A percentile compares a stretch with the other conserved stretches of the same genome.
Evolutionary conservation across 768 basidiomycete species (phyloP).

Genomic region (Crepidotus variabilis): DNA sequence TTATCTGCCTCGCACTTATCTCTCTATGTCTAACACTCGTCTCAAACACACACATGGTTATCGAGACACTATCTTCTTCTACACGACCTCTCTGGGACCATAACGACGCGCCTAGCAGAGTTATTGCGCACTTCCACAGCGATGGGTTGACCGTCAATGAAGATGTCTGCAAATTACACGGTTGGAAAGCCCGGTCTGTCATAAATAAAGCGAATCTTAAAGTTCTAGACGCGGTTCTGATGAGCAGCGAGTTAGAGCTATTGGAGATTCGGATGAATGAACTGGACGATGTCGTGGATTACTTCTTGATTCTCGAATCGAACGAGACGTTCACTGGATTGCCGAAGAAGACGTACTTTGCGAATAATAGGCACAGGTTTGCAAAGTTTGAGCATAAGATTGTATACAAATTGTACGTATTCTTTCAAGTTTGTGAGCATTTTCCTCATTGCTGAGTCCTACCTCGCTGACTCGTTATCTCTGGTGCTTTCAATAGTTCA

Average conservation of each 20-base stretch:
- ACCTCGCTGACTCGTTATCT: neutral
- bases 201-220: slow-evolving; percentile 28
- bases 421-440: no score
- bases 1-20: no score
- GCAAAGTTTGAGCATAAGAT: slow-evolving; percentile 51
- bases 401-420: slow-evolving; percentile 43
- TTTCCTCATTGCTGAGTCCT: no score
- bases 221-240: slow-evolving; percentile 54
- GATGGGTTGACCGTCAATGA: slow-evolving; percentile 43
- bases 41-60: no score
- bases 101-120: slow-evolving; percentile 39
- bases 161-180: slow-evolving; percentile 48
- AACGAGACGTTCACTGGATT: slow-evolving; percentile 61
- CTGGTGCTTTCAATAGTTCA: slow-evolving; percentile 28
- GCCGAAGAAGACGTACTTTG: slow-evolving; percentile 49
- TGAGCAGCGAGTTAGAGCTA: slow-evolving; percentile 62
- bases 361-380: slow-evolving; percentile 41
- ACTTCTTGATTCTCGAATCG: slow-evolving; percentile 60
- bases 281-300: slow-evolving; percentile 50
- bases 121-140: slow-evolving; percentile 55
- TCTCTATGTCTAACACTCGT: no score
- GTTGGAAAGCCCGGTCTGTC: slow-evolving; percentile 49
- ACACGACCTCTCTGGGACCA: slow-evolving; percentile 60
- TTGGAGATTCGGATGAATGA: slow-evolving; percentile 63
- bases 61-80: slow-evolving; percentile 40